Percentiles rank a stretch among this genome's conserved stretches.
Evolutionary conservation across 1,139 yeast species (phyloP).

Genomic region (Diutina ranongensis): DNA sequence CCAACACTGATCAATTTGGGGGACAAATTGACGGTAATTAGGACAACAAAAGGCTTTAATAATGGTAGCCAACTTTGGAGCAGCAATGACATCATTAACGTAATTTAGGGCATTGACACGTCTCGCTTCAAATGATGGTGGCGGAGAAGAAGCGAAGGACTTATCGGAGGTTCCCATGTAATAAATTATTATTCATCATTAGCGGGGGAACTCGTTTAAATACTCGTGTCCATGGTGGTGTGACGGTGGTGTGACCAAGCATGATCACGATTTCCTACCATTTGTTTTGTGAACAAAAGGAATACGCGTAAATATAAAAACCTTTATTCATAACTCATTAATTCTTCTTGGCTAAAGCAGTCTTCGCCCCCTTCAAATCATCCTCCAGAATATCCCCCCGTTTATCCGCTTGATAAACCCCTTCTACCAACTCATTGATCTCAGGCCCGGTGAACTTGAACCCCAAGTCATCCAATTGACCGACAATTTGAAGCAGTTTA

Average conservation of each 20-base stretch:
- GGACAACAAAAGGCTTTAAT: not conserved
- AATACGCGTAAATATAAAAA: no score
- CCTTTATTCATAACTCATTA: not conserved
- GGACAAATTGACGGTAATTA: not conserved
- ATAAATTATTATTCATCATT: no score
- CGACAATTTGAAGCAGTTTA: conserved; percentile 43
- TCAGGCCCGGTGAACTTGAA: conserved; percentile 40
- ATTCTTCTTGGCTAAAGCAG: not conserved
- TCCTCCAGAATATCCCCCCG: conserved; percentile 40
- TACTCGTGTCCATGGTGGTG: no score
- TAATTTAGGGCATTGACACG: no score
- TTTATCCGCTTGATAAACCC: conserved; percentile 30
- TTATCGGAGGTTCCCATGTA: no score
- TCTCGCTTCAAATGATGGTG: no score
- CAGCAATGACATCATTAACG: no score
- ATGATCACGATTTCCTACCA: no score
- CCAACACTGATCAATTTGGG: not conserved
- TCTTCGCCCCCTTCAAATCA: conserved; percentile 37
- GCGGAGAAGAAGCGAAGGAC: no score
- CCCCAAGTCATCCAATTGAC: conserved; percentile 34
- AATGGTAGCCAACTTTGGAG: not conserved
- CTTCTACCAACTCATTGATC: conserved; percentile 23
- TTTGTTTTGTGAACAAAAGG: no score
- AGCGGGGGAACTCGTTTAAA: no score
- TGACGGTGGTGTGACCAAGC: no score